Evolutionary conservation across 2,329 filamentous ascomycete genomes (phyloP).

Genomic region (Dothideomycetes sp.): DNA sequence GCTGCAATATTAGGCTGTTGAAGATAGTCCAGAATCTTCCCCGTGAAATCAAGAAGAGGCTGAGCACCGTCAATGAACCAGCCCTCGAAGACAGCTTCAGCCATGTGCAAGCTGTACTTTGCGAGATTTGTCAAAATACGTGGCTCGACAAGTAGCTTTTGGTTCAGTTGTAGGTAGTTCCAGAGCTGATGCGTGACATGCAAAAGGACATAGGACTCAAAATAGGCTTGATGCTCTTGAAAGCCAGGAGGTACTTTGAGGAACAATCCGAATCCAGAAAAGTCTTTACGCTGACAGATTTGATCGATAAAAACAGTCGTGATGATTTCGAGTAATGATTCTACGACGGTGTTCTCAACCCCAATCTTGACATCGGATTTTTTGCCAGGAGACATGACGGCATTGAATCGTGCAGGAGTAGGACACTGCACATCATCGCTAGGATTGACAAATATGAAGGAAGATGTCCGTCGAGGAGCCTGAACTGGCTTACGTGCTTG

Average conservation of each 20-base stretch:
- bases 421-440: conserved; percentile 49
- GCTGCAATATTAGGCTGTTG: conserved; percentile 71
- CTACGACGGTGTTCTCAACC: conserved; percentile 59
- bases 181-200: conserved; percentile 62
- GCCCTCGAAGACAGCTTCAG: conserved; percentile 87
- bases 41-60: conserved; percentile 73
- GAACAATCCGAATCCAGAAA: conserved; percentile 75
- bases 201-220: conserved; percentile 79
- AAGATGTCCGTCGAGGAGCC: conserved; percentile 68
- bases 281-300: conserved; percentile 76
- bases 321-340: conserved; percentile 66
- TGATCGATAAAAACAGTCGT: conserved; percentile 78
- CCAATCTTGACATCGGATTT: conserved; percentile 33
- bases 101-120: conserved; percentile 67
- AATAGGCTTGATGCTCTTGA: conserved; percentile 88
- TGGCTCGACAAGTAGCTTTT: conserved; percentile 66
- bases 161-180: conserved; percentile 58
- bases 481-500: conserved; percentile 33
- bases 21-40: conserved; percentile 75
- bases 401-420: conserved; percentile 52
- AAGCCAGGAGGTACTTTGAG: conserved; percentile 85
- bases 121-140: conserved; percentile 78
- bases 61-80: conserved; percentile 91
- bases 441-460: conserved; percentile 78
- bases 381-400: conserved; percentile 49